These are phyloP conservation scores for Moelleriella libera DNA, from an alignment of 2,329 filamentous ascomycete genomes.

Conservation along the genomic window DNA sequence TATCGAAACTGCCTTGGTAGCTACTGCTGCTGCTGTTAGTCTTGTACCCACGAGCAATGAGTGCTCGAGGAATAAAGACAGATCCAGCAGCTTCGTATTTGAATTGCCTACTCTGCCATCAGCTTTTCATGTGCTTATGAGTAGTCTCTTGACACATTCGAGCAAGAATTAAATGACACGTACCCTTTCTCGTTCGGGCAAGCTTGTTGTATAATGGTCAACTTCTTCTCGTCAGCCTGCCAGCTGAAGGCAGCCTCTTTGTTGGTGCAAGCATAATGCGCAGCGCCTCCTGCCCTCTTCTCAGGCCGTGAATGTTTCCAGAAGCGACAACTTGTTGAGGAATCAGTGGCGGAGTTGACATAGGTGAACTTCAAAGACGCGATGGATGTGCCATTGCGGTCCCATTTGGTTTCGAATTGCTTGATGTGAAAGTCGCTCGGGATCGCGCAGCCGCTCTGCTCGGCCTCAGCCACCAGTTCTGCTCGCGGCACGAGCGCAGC, in stretches of 20 bases:
- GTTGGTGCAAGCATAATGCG: constrained; percentile 28
- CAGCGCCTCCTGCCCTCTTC: constrained; percentile 12
- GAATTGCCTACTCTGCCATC: neutral
- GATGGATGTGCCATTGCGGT: constrained; percentile 18
- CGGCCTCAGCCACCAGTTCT: constrained; percentile 11
- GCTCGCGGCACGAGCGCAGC: constrained; percentile 14
- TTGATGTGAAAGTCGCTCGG: constrained; percentile 24
- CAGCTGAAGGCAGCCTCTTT: constrained; percentile 28
- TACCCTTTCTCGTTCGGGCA: constrained; percentile 24
- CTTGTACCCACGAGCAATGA: constrained; percentile 1
- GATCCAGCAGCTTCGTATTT: constrained; percentile 17
- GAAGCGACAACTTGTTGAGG: constrained; percentile 26
- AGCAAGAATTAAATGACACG: constrained; percentile 5
- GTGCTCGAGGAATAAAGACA: constrained; percentile 5
- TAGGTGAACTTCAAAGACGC: constrained; percentile 24
- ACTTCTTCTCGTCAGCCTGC: constrained; percentile 9
- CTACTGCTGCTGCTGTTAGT: neutral
- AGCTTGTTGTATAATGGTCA: constrained; percentile 30
- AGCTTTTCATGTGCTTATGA: neutral
- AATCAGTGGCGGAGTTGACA: constrained; percentile 21
- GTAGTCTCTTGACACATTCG: neutral
- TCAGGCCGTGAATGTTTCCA: constrained; percentile 26
- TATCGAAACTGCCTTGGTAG: constrained; percentile 1
- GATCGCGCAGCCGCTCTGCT: constrained; percentile 17
- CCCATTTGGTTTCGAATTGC: constrained; percentile 20